Conservation (phyloP, 192 early-diverging fungal species). For the Funneliformis geosporum region DNA sequence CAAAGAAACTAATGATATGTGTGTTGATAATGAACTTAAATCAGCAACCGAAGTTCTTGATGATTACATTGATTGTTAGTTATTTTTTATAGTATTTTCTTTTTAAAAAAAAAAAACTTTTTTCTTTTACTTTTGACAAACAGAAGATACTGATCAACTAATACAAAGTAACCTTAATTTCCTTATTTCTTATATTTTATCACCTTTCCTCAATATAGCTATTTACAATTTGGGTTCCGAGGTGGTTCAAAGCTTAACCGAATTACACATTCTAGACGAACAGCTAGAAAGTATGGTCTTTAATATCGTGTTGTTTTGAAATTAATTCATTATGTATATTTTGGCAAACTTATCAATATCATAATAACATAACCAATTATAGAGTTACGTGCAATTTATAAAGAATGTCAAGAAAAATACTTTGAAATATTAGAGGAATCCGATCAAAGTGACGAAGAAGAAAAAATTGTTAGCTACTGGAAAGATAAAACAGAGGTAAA, state of each 20-base stretch:
- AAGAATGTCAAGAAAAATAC: conserved; percentile 13
- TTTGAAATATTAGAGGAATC: background rate
- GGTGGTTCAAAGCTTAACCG: background rate
- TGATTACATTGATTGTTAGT: conserved; percentile 16
- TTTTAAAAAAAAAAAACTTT: background rate
- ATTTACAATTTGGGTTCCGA: conserved; percentile 16
- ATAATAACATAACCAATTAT: too few species aligned
- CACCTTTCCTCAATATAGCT: background rate
- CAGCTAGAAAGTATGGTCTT: conserved; percentile 4
- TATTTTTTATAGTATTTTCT: background rate
- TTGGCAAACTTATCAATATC: too few species aligned
- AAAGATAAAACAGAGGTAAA: conserved; percentile 17
- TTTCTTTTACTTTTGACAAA: too few species aligned
- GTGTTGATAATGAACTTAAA: conserved; percentile 7
- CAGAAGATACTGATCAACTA: background rate
- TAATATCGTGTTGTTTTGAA: background rate
- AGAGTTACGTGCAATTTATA: conserved; percentile 16
- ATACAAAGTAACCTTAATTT: background rate
- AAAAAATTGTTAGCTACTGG: conserved; percentile 5
- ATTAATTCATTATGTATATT: background rate
- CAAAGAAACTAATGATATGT: background rate
- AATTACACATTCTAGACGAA: conserved; percentile 14
- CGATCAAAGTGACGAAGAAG: conserved; percentile 13
- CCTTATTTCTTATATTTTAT: background rate
- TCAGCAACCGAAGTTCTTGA: conserved; percentile 13